Evolutionary conservation across 257 asterid species (phyloP), one percentile per base, ranked within the genome.

Genomic region (Solanum bukasovii): DNA sequence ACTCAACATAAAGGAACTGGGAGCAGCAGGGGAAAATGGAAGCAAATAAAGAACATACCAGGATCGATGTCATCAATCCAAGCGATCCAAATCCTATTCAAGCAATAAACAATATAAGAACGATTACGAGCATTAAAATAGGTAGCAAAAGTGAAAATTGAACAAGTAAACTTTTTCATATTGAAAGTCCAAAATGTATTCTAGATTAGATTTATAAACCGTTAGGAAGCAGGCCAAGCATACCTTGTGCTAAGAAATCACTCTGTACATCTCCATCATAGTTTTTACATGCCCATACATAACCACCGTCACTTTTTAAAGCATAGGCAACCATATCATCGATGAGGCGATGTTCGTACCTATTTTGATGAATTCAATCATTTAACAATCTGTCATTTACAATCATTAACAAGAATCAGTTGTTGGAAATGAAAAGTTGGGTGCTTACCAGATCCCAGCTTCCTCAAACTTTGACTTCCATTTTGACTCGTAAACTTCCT

Each of bases 311-410:
- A 31, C 99, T 97, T 96, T 97, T 97, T 13, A 97, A 92, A 89
- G 99, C 99, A 90, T 96, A 96, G 34, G 99, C 99, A 93, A 97
- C 99, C 99, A 97, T 97, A 90, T 97, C 99, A 90, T 97, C 99
- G 68, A 97, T 97, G 75, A 97, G 99, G 86, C 98, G 99, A 91
- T 97, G 99, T 91, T 97, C 99, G 27, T 97, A 97, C 99, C 99
- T 97, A 88, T 23, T 38, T 83, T 83, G 37, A 11, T 8, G 44
- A 49, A 82, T 82, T 29, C 85, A 81, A 31, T 2, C 71, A 88
- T 84, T 33, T 56, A 37, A 42, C 81, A 85, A 77, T 61, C 84
- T 61, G 6, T 42, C 74, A 87, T 23, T 56, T 78, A 83, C 38
- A 52, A 52, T 31, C 73, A 65, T 49, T 13, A 44, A 35, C 79